Percentiles rank a stretch among this genome's conserved stretches.
These are phyloP conservation scores for Hymenochaete sp. DNA, from an alignment of 1,284 basidiomycete genomes.

Conservation along the genomic window DNA sequence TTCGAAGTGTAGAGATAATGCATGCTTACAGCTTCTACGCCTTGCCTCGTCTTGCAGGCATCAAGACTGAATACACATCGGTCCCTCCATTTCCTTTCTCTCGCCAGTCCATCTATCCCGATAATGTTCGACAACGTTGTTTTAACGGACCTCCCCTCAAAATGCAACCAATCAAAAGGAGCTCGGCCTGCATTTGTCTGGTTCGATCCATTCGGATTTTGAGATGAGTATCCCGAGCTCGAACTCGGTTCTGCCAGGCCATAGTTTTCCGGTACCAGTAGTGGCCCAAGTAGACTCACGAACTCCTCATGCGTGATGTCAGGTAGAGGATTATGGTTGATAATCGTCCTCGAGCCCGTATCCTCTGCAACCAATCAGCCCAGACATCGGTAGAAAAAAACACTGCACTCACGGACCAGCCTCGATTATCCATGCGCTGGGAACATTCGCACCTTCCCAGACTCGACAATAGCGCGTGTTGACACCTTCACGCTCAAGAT, in stretches of 20 bases:
- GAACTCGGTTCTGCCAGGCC: constrained; percentile 14
- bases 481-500: constrained; percentile 59
- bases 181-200: constrained; percentile 33
- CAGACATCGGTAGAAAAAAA: neutral
- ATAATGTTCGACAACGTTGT: constrained; percentile 68
- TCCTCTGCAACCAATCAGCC: constrained; percentile 34
- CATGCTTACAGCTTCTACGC: constrained; percentile 61
- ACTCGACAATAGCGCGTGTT: constrained; percentile 65
- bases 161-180: constrained; percentile 78
- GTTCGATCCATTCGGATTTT: neutral
- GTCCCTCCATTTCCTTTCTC: constrained; percentile 70
- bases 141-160: constrained; percentile 67
- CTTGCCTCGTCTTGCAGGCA: constrained; percentile 61
- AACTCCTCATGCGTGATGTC: constrained; percentile 81
- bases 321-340: constrained; percentile 78
- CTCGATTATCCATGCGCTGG: constrained; percentile 73
- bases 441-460: constrained; percentile 61
- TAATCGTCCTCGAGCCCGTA: constrained; percentile 52
- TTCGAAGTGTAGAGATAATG: constrained; percentile 16
- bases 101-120: constrained; percentile 67
- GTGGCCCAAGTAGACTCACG: constrained; percentile 62
- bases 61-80: constrained; percentile 74
- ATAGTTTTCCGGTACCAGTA: constrained; percentile 73
- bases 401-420: constrained; percentile 36
- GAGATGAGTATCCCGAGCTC: constrained; percentile 38